A percentile compares a stretch with the other conserved stretches of the same genome.
phyloP scores from a whole-genome alignment of 2,329 filamentous ascomycete genomes.

The Aspergillus sergii region DNA sequence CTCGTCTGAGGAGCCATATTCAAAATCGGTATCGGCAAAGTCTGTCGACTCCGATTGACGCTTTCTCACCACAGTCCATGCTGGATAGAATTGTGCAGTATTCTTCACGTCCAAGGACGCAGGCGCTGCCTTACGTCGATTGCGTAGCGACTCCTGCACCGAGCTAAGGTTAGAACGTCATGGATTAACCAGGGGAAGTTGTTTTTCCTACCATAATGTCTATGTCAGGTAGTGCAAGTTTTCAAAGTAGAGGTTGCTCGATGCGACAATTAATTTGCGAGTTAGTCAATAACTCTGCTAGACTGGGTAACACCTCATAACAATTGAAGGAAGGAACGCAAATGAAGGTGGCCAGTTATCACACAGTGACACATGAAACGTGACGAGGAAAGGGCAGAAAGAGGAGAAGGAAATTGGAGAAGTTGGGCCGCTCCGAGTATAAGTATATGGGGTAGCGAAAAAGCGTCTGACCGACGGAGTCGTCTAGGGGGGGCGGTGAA shows the following conservation, averaged over 20 bases:
- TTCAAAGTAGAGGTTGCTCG: background rate
- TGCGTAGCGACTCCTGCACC: constrained; percentile 17
- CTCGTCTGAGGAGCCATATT: constrained; percentile 47
- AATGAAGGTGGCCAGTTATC: constrained; percentile 1
- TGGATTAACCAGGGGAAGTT: background rate
- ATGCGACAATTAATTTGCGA: background rate
- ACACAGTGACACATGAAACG: constrained; percentile 2
- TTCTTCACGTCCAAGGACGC: constrained; percentile 18
- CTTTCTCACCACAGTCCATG: constrained; percentile 18
- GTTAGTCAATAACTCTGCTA: background rate
- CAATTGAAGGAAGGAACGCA: background rate
- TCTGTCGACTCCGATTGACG: constrained; percentile 39
- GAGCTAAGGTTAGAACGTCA: background rate
- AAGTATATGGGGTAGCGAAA: constrained; percentile 12
- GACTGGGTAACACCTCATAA: background rate
- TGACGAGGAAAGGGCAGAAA: background rate
- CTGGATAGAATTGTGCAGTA: constrained; percentile 17
- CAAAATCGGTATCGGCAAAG: constrained; percentile 40
- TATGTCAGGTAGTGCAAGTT: background rate
- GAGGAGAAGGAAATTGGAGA: background rate
- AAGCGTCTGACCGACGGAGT: background rate
- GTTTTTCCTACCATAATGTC: background rate
- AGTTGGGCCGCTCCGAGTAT: constrained; percentile 5
- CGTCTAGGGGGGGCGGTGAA: constrained; percentile 12
- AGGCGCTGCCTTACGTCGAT: constrained; percentile 22